Percentiles rank a stretch among this genome's conserved stretches.
Evolutionary conservation across 345 rosid species (phyloP).

Genomic region (Citrus cavaleriei): DNA sequence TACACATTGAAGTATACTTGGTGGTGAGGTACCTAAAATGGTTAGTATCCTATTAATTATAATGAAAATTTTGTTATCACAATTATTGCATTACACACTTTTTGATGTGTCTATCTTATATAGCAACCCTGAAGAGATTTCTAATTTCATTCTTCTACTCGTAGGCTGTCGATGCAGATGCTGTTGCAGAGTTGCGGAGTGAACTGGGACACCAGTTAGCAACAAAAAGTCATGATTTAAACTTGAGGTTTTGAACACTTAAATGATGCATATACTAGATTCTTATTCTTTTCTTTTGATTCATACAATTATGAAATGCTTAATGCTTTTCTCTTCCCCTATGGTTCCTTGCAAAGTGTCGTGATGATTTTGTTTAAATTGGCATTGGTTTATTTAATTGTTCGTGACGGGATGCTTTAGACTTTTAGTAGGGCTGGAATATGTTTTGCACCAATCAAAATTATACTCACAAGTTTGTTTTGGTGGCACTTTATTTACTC

Average conservation of each 20-base stretch:
- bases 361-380: background rate
- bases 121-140: background rate
- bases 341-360: background rate
- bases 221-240: constrained; percentile 43
- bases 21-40: background rate
- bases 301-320: background rate
- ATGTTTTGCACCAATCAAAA: background rate
- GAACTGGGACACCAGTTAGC: constrained; percentile 68
- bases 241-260: constrained; percentile 32
- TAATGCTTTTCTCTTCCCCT: background rate
- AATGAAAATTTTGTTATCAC: too few relatives aligned
- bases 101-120: background rate
- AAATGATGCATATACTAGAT: background rate
- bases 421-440: background rate
- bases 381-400: background rate
- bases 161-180: constrained; percentile 63
- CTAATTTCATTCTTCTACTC: background rate
- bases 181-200: constrained; percentile 59
- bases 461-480: background rate
- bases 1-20: background rate
- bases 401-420: background rate
- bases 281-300: background rate
- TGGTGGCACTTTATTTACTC: background rate
- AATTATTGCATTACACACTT: background rate
- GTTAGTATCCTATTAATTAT: background rate